Evolutionary conservation across 2,329 filamentous ascomycete genomes (phyloP), one percentile per base, ranked within the genome.

Genomic region (Aspergillus uvarum): DNA sequence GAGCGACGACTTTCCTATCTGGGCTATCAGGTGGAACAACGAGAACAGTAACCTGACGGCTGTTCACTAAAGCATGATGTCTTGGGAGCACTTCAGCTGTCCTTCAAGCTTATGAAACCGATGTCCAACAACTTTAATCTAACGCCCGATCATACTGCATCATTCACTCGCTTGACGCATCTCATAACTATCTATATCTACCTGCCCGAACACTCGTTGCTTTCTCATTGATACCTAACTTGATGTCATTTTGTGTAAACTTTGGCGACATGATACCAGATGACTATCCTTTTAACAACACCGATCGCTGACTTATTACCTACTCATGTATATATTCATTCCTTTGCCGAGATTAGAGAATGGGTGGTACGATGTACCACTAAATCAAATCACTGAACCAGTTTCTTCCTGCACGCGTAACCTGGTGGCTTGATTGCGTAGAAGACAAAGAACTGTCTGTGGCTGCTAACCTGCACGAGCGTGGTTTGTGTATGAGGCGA

Each of bases 1-100:
- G 80, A 85, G 87, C 54, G 67, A 83, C 11, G 80, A 80, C 5
- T 77, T 81, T 56, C 76, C 77, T 5, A 67, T 78, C 26, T 79
- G 77, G 77, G 68, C 75, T 50, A 63, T 74, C 59, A 68, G 75
- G 48, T 72, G 76, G 74, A 68, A 74, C 72, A 62, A 81, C 79
- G 77, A 84, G 26, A 63, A 63, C 44, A 64, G 65, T 32, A 73
- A 68, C 47, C 53, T 78, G 55, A 71, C 74, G 44, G 64, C 76
- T 49, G 75, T 75, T 51, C 74, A 76, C 63, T 78, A 65, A 72
- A 53, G 42, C 48, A 51, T 35, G 32, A 47, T 51, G 53, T 57
- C 22, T 54, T 47, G 26, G 49, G 48, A 12, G 35, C 42, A 49
- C 44, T n/a, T 22, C 22, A 51, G 14, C 14, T 19, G 38, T 44